Conservation (phyloP, 2,329 filamentous ascomycete genomes). For the Didymella keratinophila region DNA sequence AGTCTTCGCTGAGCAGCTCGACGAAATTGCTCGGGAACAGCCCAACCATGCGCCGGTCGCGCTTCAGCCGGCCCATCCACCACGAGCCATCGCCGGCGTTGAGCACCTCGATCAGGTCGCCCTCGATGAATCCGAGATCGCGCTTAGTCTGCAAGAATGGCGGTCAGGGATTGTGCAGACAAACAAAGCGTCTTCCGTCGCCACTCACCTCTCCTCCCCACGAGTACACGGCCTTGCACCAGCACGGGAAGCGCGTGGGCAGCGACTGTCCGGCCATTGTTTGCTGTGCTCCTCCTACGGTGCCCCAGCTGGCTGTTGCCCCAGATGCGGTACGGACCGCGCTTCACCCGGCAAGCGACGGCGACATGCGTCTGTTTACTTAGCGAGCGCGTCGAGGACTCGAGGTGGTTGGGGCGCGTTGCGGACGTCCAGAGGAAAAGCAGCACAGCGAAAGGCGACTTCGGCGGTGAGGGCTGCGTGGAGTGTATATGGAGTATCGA, state of each 20-base stretch:
- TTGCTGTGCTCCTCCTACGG: slow-evolving; percentile 5
- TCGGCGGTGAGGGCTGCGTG: neutral
- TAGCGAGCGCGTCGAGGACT: slow-evolving; percentile 11
- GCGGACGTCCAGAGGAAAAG: neutral
- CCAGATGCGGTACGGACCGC: slow-evolving; percentile 21
- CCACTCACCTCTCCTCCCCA: slow-evolving; percentile 79
- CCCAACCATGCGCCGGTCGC: slow-evolving; percentile 89
- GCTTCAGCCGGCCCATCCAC: slow-evolving; percentile 93
- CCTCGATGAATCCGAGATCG: slow-evolving; percentile 96
- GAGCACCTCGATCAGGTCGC: slow-evolving; percentile 95
- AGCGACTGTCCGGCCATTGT: slow-evolving; percentile 62
- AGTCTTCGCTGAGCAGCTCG: slow-evolving; percentile 83
- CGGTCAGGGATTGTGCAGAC: slow-evolving; percentile 34
- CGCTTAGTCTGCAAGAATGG: slow-evolving; percentile 70
- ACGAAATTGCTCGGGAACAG: slow-evolving; percentile 98
- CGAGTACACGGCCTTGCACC: slow-evolving; percentile 89
- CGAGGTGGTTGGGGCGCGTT: slow-evolving; percentile 7
- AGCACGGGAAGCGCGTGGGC: slow-evolving; percentile 85
- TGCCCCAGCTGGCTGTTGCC: slow-evolving; percentile 11
- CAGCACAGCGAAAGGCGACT: slow-evolving; percentile 1
- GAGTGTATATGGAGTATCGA: slow-evolving; percentile 12
- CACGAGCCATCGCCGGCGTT: slow-evolving; percentile 97
- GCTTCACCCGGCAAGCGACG: slow-evolving; percentile 20
- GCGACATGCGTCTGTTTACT: slow-evolving; percentile 21
- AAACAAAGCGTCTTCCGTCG: slow-evolving; percentile 2